Evolutionary conservation across 2,329 filamentous ascomycete genomes (phyloP).

Genomic region (Aspergillus nomiae): DNA sequence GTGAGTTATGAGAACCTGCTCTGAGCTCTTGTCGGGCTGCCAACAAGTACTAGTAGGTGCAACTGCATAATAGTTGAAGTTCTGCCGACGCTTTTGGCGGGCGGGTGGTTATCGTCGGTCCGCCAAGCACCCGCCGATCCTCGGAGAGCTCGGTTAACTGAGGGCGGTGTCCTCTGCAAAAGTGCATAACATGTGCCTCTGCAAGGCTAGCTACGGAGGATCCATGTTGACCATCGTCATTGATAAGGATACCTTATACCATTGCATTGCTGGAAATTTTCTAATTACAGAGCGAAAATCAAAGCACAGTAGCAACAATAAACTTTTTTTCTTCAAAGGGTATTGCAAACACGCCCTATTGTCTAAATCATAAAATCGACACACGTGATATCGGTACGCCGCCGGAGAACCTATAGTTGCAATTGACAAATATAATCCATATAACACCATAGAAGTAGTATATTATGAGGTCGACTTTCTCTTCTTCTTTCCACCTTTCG

Average conservation of each 20-base stretch:
- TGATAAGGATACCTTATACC: neutral
- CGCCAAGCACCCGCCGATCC: constrained; percentile 37
- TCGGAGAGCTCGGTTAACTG: constrained; percentile 38
- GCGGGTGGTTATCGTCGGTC: constrained; percentile 38
- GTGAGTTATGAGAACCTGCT: constrained; percentile 11
- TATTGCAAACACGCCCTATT: constrained; percentile 27
- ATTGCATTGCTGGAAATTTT: neutral
- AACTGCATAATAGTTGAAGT: neutral
- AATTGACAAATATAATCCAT: constrained; percentile 22
- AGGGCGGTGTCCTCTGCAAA: constrained; percentile 5
- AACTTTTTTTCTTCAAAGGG: constrained; percentile 28
- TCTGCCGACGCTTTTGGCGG: constrained; percentile 8
- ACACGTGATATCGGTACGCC: constrained; percentile 37
- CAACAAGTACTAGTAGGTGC: constrained; percentile 10
- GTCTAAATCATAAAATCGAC: constrained; percentile 27
- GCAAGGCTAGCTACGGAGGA: constrained; percentile 1
- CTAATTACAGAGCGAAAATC: neutral
- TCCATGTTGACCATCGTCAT: neutral
- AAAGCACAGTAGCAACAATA: constrained; percentile 3
- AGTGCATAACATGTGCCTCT: neutral
- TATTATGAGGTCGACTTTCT: constrained; percentile 42
- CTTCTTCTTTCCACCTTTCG: constrained; percentile 39
- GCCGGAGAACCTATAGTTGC: constrained; percentile 28
- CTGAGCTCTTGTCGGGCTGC: constrained; percentile 7
- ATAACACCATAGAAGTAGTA: constrained; percentile 30